These are phyloP conservation scores for Craspedostauros australis DNA, from an alignment of 108 stramenopile species.

Conservation along the genomic window DNA sequence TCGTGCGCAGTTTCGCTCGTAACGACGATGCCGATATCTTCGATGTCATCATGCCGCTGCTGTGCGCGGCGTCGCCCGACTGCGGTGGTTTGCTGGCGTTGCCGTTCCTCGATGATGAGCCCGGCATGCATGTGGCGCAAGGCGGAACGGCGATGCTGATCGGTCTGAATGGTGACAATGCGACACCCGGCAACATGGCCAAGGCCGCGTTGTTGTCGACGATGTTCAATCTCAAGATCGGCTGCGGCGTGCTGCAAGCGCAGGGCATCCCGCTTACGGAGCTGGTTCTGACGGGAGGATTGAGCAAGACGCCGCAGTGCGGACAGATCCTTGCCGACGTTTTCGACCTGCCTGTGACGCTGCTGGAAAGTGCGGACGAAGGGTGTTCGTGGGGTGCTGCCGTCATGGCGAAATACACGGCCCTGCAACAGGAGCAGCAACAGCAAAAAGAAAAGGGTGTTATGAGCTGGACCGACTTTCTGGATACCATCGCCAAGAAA, in stretches of 20 bases:
- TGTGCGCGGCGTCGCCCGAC: conserved; percentile 30
- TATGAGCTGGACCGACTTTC: conserved; percentile 16
- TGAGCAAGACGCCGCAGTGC: conserved; percentile 35
- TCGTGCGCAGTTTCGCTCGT: conserved; percentile 21
- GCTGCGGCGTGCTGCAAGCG: conserved; percentile 17
- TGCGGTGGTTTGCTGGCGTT: conserved; percentile 45
- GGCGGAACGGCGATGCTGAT: conserved; percentile 33
- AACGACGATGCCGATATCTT: conserved; percentile 12
- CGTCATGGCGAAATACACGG: conserved; percentile 28
- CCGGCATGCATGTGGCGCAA: conserved; percentile 21
- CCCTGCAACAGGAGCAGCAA: background rate
- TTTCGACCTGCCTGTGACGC: conserved; percentile 25
- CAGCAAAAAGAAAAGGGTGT: background rate
- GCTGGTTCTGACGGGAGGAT: conserved; percentile 37
- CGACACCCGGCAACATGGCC: conserved; percentile 27
- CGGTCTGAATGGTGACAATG: conserved; percentile 30
- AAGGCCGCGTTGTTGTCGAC: conserved; percentile 39
- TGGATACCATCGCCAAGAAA: conserved; percentile 12
- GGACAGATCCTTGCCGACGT: conserved; percentile 52
- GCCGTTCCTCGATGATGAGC: conserved; percentile 52
- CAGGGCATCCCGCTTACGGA: conserved; percentile 7
- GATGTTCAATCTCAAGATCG: conserved; percentile 39
- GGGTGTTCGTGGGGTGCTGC: conserved; percentile 44
- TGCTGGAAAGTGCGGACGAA: conserved; percentile 35
- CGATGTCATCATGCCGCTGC: conserved; percentile 21